A percentile compares a stretch with the other conserved stretches of the same genome.
These are phyloP conservation scores for Chrysosporium queenslandicum DNA, from an alignment of 2,329 filamentous ascomycete genomes.

Conservation along the genomic window DNA sequence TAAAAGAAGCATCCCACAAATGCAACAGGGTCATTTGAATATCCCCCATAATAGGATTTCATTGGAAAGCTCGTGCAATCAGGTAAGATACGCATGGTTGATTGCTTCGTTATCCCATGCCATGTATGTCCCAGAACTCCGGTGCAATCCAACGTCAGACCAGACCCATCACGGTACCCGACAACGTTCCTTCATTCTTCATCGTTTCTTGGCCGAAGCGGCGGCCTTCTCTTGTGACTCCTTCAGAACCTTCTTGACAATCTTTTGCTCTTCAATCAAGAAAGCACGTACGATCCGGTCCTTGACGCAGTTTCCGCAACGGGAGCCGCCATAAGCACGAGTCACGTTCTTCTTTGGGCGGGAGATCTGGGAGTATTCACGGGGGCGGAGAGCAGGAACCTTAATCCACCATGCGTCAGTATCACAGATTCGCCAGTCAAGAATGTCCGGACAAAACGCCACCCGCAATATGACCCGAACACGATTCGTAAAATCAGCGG, in stretches of 20 bases:
- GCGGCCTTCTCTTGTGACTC: slow-evolving; percentile 68
- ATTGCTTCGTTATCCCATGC: slow-evolving; percentile 10
- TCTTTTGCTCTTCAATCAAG: slow-evolving; percentile 99
- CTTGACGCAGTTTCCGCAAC: slow-evolving; percentile 97
- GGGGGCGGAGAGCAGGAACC: slow-evolving; percentile 93
- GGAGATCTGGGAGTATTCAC: slow-evolving; percentile 94
- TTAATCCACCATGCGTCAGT: slow-evolving; percentile 31
- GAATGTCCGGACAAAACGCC: background rate
- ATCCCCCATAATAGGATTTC: slow-evolving; percentile 6
- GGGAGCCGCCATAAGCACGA: slow-evolving; percentile 94
- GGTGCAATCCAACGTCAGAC: slow-evolving; percentile 14
- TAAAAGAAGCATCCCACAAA: slow-evolving; percentile 9
- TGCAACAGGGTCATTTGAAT: slow-evolving; percentile 8
- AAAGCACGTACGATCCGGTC: slow-evolving; percentile 97
- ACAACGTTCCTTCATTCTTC: slow-evolving; percentile 20
- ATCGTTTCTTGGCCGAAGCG: slow-evolving; percentile 32
- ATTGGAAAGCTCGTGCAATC: slow-evolving; percentile 12
- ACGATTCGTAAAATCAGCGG: background rate
- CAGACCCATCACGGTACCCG: slow-evolving; percentile 8
- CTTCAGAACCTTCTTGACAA: slow-evolving; percentile 99
- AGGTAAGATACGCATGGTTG: slow-evolving; percentile 8
- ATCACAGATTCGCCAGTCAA: background rate
- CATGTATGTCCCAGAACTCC: slow-evolving; percentile 14
- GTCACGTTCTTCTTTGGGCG: slow-evolving; percentile 99
- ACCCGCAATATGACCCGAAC: background rate